Evolutionary conservation across 108 stramenopile species (phyloP), one percentile per base, ranked within the genome.

Genomic region (Nitzschia sp.): DNA sequence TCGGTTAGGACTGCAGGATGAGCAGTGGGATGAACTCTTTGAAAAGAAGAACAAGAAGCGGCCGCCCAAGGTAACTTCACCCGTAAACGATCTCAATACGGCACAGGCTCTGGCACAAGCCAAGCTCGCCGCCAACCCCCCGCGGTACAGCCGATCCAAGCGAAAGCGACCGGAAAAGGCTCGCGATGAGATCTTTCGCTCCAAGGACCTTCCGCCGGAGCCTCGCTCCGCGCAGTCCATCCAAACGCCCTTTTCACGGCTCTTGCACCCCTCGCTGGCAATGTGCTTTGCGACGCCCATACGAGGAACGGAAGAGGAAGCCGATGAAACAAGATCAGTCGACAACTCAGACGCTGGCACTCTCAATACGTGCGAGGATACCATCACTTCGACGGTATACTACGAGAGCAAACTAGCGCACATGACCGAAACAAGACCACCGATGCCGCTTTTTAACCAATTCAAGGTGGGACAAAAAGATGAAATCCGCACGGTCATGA

Each of bases 271-370:
- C 41, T 77, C 63, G 19, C 27, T 71, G 38, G 84, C 78, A 9
- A 55, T 86, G 27, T 86, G 85, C 62, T 86, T 86, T 73, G 85
- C 85, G 16, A 80, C 79, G n/a, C 85, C 85, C 3, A 68, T 86
- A 22, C 72, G 85, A 1, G 73, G 77, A 22, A 63, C 72, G 0
- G 79, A 82, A 38, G 81, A 86, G 44, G 50, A 69, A 29, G 31
- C 58, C 1, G 76, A 67, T 27, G 73, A 80, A 0, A 63, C 34
- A 38, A 61, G 55, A 35, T 53, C 46, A 2, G 61, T 60, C 45
- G 53, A 66, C 19, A 53, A 36, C 2, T 79, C 78, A 4, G 72
- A 69, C 28, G 48, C 75, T 8, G 47, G 31, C 28, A 80, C 79
- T 1, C 66, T 80, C 58, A 80, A 80, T 38, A 80, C 79, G 0